Evolutionary conservation across 2,329 filamentous ascomycete species (phyloP).

Genomic region (Scedosporium dehoogii): DNA sequence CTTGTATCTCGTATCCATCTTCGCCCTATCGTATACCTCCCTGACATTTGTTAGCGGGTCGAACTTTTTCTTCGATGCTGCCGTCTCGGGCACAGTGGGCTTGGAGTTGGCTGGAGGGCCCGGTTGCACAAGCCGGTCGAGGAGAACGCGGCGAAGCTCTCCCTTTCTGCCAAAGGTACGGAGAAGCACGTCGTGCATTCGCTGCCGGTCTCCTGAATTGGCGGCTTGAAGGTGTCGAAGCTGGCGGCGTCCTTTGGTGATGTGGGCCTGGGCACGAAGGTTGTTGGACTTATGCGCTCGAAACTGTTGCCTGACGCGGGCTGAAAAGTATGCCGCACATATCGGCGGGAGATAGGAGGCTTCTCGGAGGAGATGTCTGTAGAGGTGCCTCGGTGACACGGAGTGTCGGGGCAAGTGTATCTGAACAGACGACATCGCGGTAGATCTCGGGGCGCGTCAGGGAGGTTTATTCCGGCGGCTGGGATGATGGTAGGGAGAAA

Average conservation of each 20-base stretch:
- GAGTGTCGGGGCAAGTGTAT: not conserved
- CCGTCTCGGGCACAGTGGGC: slow-evolving; percentile 24
- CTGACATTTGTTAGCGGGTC: not conserved
- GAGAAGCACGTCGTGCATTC: slow-evolving; percentile 37
- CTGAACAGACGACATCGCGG: not conserved
- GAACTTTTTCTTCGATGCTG: not conserved
- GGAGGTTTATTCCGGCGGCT: not conserved
- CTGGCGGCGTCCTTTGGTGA: slow-evolving; percentile 29
- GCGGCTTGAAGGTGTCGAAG: slow-evolving; percentile 42
- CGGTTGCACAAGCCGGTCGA: slow-evolving; percentile 25
- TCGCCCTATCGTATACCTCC: not conserved
- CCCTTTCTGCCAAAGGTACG: slow-evolving; percentile 44
- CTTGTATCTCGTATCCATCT: not conserved
- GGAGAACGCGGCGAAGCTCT: slow-evolving; percentile 36
- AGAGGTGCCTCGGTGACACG: slow-evolving; percentile 31
- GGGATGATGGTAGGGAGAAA: too few relatives aligned
- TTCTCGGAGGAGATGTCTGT: slow-evolving; percentile 51
- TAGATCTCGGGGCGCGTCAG: not conserved
- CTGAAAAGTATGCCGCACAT: slow-evolving; percentile 32
- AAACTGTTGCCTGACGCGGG: slow-evolving; percentile 36
- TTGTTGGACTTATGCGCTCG: slow-evolving; percentile 25
- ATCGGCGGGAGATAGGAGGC: slow-evolving; percentile 47
- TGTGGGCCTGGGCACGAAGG: slow-evolving; percentile 17
- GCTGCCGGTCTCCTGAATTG: slow-evolving; percentile 36
- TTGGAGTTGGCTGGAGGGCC: slow-evolving; percentile 29